Evolutionary conservation across 352 stramenopile genomes (phyloP).

Genomic region (Pythium biforme): DNA sequence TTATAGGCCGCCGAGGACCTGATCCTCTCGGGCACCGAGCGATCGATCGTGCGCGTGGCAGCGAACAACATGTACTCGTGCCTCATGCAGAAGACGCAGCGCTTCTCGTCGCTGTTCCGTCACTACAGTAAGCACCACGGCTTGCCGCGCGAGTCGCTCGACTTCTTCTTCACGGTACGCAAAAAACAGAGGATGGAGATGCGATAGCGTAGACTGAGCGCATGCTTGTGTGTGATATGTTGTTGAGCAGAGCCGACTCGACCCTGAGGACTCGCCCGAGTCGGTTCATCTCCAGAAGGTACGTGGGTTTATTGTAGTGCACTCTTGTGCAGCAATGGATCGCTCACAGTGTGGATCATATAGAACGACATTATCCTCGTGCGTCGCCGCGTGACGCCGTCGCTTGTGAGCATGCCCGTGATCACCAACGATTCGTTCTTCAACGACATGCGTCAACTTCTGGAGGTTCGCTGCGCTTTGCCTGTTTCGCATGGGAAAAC

Average conservation of each 20-base stretch:
- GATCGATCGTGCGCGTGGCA: conserved; percentile 79
- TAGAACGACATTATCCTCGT: conserved; percentile 88
- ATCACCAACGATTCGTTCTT: conserved; percentile 79
- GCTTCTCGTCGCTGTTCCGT: conserved; percentile 96
- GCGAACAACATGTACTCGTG: conserved; percentile 92
- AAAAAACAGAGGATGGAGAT: background rate
- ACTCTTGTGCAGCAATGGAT: background rate
- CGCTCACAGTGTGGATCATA: conserved; percentile 6
- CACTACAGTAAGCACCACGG: conserved; percentile 99
- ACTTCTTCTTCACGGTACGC: conserved; percentile 96
- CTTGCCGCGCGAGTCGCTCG: conserved; percentile 94
- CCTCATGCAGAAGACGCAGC: conserved; percentile 98
- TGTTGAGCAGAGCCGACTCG: conserved; percentile 55
- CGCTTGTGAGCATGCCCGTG: conserved; percentile 41
- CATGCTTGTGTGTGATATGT: background rate
- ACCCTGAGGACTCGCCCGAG: conserved; percentile 82
- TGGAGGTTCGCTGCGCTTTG: conserved; percentile 38
- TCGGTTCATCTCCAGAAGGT: conserved; percentile 85
- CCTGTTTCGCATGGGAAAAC: background rate
- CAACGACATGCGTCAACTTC: conserved; percentile 68
- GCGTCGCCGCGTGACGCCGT: conserved; percentile 43
- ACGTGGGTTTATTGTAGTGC: background rate
- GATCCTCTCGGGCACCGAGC: conserved; percentile 72
- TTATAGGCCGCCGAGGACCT: conserved; percentile 73
- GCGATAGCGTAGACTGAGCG: background rate